Base-by-base conservation (phyloP, 2,329 filamentous ascomycete genomes). In the Pyricularia pennisetigena region DNA sequence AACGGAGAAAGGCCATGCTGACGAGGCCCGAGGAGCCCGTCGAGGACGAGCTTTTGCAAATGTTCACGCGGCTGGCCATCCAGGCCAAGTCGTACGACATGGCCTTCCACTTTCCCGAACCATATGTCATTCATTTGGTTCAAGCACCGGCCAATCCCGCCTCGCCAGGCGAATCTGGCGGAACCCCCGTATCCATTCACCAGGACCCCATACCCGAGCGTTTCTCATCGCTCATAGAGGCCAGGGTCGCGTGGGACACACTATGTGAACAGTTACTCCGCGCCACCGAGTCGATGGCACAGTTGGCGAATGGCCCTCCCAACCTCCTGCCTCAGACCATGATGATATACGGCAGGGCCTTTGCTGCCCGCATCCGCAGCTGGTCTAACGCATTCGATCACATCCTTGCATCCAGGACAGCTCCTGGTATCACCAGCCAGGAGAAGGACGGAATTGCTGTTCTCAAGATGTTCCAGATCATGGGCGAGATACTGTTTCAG, bases 81-180 rank as follows among this genome's bases (percentile, higher is more conserved):
- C 87, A 89, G 74, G 87, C 87, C 62, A 89, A 89, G 73, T 88
- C 86, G 0, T 89, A 89, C 73, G 87, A 89, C 72, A 86, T 89
- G 85, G 87, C 87, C 35, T 89, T 89, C 73, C 87, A 89, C 74
- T 88, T 89, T 69, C 86, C 86, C 0, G 81, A 86, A 32, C 86
- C 86, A 0, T 87, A 83, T 68, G 86, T 88, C 7, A 85, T 89
- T 69, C 81, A 81, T 6, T 78, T 86, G 10, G 81, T 80, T 1
- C 57, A 61, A 26, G 57, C 57, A 61, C 24, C 57, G 14, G 57
- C 24, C n/a, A 26, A 61, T 26, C 78, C 82, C 70, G 70, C 77
- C 64, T 30, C 29, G 66, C 30, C 66, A 7, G 49, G 28, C n/a
- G 41, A 30, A 28, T 24, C 23, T n/a, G n/a, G 23, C 49, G 76